phyloP scores from a whole-genome alignment of 768 basidiomycete genomes.

The Kondoa malvinella region DNA sequence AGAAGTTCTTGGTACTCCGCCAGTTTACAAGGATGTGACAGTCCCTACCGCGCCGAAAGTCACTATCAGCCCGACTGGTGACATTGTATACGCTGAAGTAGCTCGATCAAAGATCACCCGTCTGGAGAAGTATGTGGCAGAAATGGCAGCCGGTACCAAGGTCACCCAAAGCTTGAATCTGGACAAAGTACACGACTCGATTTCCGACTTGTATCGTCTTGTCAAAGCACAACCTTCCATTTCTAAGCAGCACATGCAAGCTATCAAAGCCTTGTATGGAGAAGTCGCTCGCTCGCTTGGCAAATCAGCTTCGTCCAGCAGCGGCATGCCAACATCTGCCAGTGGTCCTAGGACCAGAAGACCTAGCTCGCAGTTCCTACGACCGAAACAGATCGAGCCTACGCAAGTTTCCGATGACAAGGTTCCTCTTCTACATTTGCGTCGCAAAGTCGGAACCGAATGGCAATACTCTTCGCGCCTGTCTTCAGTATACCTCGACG shows the following conservation, averaged over 20 bases:
- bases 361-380: slow-evolving; percentile 90
- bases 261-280: slow-evolving; percentile 82
- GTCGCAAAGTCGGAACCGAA: slow-evolving; percentile 80
- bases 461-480: slow-evolving; percentile 98
- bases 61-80: slow-evolving; percentile 80
- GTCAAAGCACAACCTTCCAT: slow-evolving; percentile 95
- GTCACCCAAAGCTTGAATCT: slow-evolving; percentile 61
- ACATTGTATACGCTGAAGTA: slow-evolving; percentile 86
- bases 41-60: slow-evolving; percentile 97
- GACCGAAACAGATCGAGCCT: slow-evolving; percentile 53
- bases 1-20: slow-evolving; percentile 64
- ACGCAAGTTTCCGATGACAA: slow-evolving; percentile 69
- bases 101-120: slow-evolving; percentile 92
- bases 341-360: slow-evolving; percentile 48
- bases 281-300: slow-evolving; percentile 87
- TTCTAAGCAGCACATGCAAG: slow-evolving; percentile 87
- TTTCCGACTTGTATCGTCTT: slow-evolving; percentile 89
- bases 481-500: slow-evolving; percentile 73
- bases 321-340: slow-evolving; percentile 5
- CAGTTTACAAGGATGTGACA: slow-evolving; percentile 90
- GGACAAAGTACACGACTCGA: slow-evolving; percentile 93
- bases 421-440: slow-evolving; percentile 82
- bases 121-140: slow-evolving; percentile 75
- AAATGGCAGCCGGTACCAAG: slow-evolving; percentile 87
- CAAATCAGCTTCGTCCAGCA: slow-evolving; percentile 44